These are phyloP conservation scores for Hymenoscyphus linearis DNA, from an alignment of 2,329 filamentous ascomycete genomes.

Conservation along the genomic window DNA sequence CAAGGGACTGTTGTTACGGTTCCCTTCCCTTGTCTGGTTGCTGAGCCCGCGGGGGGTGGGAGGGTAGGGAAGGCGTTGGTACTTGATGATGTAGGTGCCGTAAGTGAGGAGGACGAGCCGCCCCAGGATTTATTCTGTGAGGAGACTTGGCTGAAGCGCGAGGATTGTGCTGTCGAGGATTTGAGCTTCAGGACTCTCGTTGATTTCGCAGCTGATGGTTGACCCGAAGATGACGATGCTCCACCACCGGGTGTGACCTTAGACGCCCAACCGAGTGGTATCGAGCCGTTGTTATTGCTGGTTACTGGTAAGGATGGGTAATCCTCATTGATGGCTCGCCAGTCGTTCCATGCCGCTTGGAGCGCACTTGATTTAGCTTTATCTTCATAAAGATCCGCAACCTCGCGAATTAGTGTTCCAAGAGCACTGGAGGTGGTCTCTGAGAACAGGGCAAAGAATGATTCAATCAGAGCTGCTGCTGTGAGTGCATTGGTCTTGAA, in stretches of 20 bases:
- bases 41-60: constrained; percentile 24
- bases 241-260: constrained; percentile 20
- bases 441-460: constrained; percentile 77
- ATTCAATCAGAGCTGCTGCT: constrained; percentile 74
- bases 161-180: constrained; percentile 63
- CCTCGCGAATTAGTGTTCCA: constrained; percentile 83
- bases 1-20: constrained; percentile 31
- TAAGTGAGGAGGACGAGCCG: constrained; percentile 34
- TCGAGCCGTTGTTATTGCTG: constrained; percentile 40
- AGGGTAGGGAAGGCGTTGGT: constrained; percentile 43
- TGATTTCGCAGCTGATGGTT: constrained; percentile 35
- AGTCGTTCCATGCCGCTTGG: constrained; percentile 86
- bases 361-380: constrained; percentile 66
- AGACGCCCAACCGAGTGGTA: constrained; percentile 29
- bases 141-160: constrained; percentile 50
- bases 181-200: constrained; percentile 62
- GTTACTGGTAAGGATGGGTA: constrained; percentile 83
- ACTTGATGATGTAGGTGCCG: constrained; percentile 15
- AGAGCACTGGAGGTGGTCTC: constrained; percentile 75
- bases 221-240: constrained; percentile 18
- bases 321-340: constrained; percentile 93
- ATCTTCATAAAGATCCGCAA: constrained; percentile 90
- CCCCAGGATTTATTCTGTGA: constrained; percentile 54
- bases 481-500: constrained; percentile 67
- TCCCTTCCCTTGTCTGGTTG: constrained; percentile 14